A percentile compares a stretch with the other conserved stretches of the same genome.
Evolutionary conservation across 805 yeast species (phyloP).

Genomic region (Pichia manshurica): DNA sequence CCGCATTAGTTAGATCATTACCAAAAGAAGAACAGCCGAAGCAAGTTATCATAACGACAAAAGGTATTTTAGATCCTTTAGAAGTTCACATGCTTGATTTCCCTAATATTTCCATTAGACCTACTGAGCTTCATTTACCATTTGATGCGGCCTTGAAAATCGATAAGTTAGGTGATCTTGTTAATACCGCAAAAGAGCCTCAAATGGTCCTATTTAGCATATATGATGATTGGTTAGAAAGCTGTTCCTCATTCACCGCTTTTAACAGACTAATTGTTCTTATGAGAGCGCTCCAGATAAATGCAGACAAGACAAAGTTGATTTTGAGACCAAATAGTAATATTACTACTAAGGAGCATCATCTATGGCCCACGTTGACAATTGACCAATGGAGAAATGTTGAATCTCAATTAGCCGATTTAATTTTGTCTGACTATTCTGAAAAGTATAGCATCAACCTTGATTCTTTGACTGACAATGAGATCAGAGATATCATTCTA

Average conservation of each 20-base stretch:
- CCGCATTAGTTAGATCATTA: slow-evolving; percentile 80
- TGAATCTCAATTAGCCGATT: slow-evolving; percentile 81
- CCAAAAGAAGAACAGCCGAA: slow-evolving; percentile 94
- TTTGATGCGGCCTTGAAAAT: slow-evolving; percentile 81
- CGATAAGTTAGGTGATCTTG: slow-evolving; percentile 71
- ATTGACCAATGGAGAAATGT: slow-evolving; percentile 91
- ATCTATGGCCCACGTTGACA: slow-evolving; percentile 86
- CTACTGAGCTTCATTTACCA: slow-evolving; percentile 85
- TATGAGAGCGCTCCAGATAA: slow-evolving; percentile 75
- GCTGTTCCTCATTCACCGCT: slow-evolving; percentile 85
- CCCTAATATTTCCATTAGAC: slow-evolving; percentile 84
- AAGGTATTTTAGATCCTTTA: slow-evolving; percentile 87
- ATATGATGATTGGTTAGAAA: slow-evolving; percentile 90
- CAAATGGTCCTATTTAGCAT: slow-evolving; percentile 87
- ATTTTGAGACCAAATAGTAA: slow-evolving; percentile 72
- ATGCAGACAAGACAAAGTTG: slow-evolving; percentile 68
- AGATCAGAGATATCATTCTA: slow-evolving; percentile 85
- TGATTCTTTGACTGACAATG: slow-evolving; percentile 84
- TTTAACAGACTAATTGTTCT: slow-evolving; percentile 81
- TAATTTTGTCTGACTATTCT: slow-evolving; percentile 80
- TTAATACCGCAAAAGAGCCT: slow-evolving; percentile 83
- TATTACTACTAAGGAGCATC: slow-evolving; percentile 66
- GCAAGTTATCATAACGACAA: slow-evolving; percentile 83
- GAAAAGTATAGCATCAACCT: slow-evolving; percentile 80
- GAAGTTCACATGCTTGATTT: slow-evolving; percentile 97